These are phyloP conservation scores for Scleroderma bovista DNA, from an alignment of 768 basidiomycete genomes.

Conservation along the genomic window DNA sequence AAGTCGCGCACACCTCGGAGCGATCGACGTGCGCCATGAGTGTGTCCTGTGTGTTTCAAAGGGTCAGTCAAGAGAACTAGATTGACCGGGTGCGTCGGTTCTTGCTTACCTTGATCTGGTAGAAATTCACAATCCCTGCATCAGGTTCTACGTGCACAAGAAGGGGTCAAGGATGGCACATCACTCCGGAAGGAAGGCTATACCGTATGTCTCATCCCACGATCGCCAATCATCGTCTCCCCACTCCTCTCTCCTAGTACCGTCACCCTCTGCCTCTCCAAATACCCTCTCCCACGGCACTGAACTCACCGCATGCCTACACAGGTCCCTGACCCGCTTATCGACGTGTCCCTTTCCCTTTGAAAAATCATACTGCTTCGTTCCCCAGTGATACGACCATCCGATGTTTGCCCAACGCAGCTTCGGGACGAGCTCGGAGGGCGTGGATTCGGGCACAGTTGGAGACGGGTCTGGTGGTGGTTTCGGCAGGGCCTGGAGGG, in stretches of 20 bases:
- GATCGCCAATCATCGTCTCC: slow-evolving; percentile 57
- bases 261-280: slow-evolving; percentile 17
- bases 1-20: slow-evolving; percentile 88
- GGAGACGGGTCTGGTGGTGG: slow-evolving; percentile 60
- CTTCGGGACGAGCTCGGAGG: slow-evolving; percentile 61
- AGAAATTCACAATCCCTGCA: slow-evolving; percentile 96
- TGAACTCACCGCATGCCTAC: slow-evolving; percentile 51
- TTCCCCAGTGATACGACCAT: slow-evolving; percentile 96
- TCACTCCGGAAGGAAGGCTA: slow-evolving; percentile 1
- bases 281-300: slow-evolving; percentile 74
- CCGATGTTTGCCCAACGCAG: slow-evolving; percentile 96
- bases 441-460: slow-evolving; percentile 43
- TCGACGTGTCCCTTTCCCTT: slow-evolving; percentile 63
- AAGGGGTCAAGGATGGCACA: slow-evolving; percentile 1
- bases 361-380: slow-evolving; percentile 89
- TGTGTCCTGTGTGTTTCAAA: slow-evolving; percentile 57
- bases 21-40: slow-evolving; percentile 98
- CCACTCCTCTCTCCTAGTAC: slow-evolving; percentile 42
- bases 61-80: neutral
- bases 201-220: slow-evolving; percentile 82
- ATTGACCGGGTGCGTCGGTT: neutral
- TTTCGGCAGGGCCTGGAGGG: slow-evolving; percentile 52
- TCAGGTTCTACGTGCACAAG: slow-evolving; percentile 63
- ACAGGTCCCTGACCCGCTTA: slow-evolving; percentile 47
- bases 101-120: slow-evolving; percentile 64